A percentile compares a stretch with the other conserved stretches of the same genome.
Evolutionary conservation across 768 basidiomycete species (phyloP).

Genomic region (Panellus pusillus): DNA sequence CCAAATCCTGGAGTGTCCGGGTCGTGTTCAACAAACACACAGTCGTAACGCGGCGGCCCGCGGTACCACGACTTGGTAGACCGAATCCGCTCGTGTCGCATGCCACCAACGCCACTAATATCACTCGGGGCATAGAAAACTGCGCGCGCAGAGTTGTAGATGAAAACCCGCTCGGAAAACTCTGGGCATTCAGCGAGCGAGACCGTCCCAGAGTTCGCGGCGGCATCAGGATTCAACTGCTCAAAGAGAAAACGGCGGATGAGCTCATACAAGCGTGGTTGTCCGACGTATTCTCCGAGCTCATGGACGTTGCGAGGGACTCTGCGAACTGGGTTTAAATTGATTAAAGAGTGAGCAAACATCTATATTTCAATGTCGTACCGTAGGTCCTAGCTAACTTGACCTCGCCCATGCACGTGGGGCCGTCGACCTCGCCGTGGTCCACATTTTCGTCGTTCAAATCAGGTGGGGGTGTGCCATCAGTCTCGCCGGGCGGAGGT

Average conservation of each 20-base stretch:
- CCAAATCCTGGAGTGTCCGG: slow-evolving; percentile 13
- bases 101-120: slow-evolving; percentile 20
- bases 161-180: neutral
- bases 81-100: slow-evolving; percentile 27
- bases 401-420: neutral
- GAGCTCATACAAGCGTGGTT: slow-evolving; percentile 15
- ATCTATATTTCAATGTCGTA: no score
- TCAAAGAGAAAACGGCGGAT: slow-evolving; percentile 20
- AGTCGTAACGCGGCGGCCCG: slow-evolving; percentile 19
- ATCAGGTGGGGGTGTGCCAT: no score
- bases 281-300: slow-evolving; percentile 3
- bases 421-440: no score
- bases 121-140: slow-evolving; percentile 26
- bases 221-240: slow-evolving; percentile 13
- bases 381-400: slow-evolving; percentile 2
- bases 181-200: no score
- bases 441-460: no score
- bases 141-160: slow-evolving; percentile 7
- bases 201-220: no score
- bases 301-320: slow-evolving; percentile 2
- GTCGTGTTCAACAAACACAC: slow-evolving; percentile 21
- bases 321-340: neutral
- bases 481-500: no score
- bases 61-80: slow-evolving; percentile 21
- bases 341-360: no score